Evolutionary conservation across 139 green algal genomes (phyloP), one percentile per base, ranked within the genome.

Genomic region (Micractinium sp.): DNA sequence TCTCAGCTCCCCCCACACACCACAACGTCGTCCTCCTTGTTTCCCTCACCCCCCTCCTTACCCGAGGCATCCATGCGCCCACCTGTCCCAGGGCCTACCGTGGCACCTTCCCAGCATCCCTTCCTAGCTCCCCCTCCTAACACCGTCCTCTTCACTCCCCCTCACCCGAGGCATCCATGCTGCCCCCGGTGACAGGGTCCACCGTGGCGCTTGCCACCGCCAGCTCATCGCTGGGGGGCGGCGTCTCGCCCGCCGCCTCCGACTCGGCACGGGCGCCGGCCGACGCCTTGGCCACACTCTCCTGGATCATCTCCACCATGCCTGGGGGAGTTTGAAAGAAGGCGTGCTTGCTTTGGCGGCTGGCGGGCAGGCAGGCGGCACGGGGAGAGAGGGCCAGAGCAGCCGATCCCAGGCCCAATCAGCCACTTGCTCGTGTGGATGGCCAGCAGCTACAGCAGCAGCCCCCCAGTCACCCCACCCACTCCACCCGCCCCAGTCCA

Each of bases 261-360:
- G n/a, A 25, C 16, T 56, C 74, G 35, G 74, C 74, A 35, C 29
- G 35, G 29, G 79, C 79, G 27, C 13, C 29, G 15, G n/a, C 47
- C 12, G 41, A 47, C 9, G 79, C 79, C 1, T 9, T 14, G 16
- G 53, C 80, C 80, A 85, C 80, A 0, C 53, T 53, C 80, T 85
- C 80, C 15, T 73, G 80, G 1, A 85, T 73, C n/a, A 85, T 33
- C 19, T 85, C 80, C 53, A 85, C 80, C 80, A 85, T 85, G 53
- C 31, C 80, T 85, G 80, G 14, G n/a, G 18, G 14, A 16, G 63
- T 5, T 5, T 71, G 12, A 25, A 71, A 12, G 63, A 12, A 71
- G 14, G 14, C 63, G 63, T 23, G 20, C 9, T 25, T 25, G 9
- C 63, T 71, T 23, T 16, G 13, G 22, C 63, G 2, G 60, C 60